Base-by-base conservation (phyloP, 2,329 filamentous ascomycete genomes). In the Penicillium polonicum region DNA sequence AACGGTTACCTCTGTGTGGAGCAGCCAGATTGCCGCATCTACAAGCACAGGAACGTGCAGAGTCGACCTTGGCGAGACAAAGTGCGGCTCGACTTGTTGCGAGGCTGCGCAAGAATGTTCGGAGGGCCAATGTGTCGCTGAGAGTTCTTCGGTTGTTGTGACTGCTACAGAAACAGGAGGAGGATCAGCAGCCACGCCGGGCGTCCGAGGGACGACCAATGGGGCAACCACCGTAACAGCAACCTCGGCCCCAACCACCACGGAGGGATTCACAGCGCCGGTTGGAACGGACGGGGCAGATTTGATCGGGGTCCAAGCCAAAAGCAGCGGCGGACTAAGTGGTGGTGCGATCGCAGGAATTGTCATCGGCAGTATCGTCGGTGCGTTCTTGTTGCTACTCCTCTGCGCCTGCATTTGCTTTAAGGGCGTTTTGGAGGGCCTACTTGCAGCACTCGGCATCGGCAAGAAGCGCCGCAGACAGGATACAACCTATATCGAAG, bases 1-100 rank as follows among this genome's bases (percentile, higher is more conserved):
- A 43, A 85, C 83, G 3, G 73, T 77, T 57, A 86, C 83, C 6
- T 79, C 78, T 7, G 79, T 83, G 33, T 82, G 79, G 71, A 86
- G 83, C 70, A 75, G 73, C 41, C 69, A 68, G 52, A 64, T 70
- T 9, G 58, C 63, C 12, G 35, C 70, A 29, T 51, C 68, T 43
- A 60, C 61, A 56, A 56, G 65, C 66, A 45, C 70, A 59, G 59
- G 68, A 52, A 68, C 71, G 52, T 87, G 84, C 73, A 76, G 78
- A 49, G 73, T 74, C 48, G 74, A 78, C 3, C 63, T 79, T 21
- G 77, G 76, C 41, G 75, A 81, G 61, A 72, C 70, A 4, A 63
- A 65, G 4, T 82, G 79, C 59, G 79, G 78, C 25, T 72, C 63
- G 46, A 74, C 68, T 31, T 82, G 79, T 66, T 82, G 79, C 61